Base-by-base conservation (phyloP, 495 filamentous ascomycete genomes). In the Neohortaea acidophila region DNA sequence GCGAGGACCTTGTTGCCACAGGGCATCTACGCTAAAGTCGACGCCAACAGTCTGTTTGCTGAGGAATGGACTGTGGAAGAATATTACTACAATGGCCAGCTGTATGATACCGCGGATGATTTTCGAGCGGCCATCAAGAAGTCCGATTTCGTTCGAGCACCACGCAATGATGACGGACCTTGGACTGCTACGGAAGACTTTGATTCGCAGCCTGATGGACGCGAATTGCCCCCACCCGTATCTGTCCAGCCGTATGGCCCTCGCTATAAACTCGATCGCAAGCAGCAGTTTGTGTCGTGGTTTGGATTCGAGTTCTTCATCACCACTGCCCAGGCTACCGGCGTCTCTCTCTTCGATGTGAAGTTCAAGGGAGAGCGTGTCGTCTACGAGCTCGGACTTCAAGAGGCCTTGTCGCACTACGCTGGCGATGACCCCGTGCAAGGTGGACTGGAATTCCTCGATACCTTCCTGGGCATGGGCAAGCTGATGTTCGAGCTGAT, bases 331-430 rank as follows among this genome's bases (percentile, higher is more conserved):
- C 47, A 56, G 17, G 67, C 65, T 37, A 53, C 58, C 2, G 67
- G 66, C 15, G 43, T 70, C 30, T 37, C 46, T 12, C 45, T 71
- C n/a, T 63, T 59, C 43, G 56, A 72, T 45, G 62, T 74, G 23
- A 52, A 55, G 14, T 72, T 65, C 53, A 62, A 71, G 43, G 68
- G 65, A 13, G 56, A 69, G 33, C 52, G 66, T 10, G 58, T 72
- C 21, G 56, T 73, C 27, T 72, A 73, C 51, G 68, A 72, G 48
- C 57, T 73, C 23, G 61, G 64, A 7, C 48, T 72, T 0, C 66
- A 72, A 51, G 67, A 74, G 50, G 70, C 67, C 2, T 46, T 72
- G 31, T 60, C 69, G 2, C 67, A 71, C 47, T 73, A 71, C 45
- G 68, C 66, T 6, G 64, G 64, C 9, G 61, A 59, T 44, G 64